These are phyloP conservation scores for Blastocystis sp. DNA, from an alignment of 352 stramenopile genomes.

Conservation along the genomic window DNA sequence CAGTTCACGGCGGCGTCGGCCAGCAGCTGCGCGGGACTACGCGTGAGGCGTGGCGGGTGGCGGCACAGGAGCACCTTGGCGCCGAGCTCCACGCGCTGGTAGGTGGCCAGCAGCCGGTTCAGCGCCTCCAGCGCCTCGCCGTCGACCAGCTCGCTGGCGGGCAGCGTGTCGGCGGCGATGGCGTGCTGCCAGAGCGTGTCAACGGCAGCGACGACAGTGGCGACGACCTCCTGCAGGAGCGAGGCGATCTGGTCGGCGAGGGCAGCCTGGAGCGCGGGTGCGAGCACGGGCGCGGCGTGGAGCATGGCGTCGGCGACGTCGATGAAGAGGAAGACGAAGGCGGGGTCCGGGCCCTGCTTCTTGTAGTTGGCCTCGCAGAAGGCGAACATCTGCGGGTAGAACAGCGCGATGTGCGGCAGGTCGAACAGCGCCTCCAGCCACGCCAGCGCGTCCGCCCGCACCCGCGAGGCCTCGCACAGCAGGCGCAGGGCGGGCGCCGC, in stretches of 20 bases:
- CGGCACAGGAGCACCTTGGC: neutral
- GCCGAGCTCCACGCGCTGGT: neutral
- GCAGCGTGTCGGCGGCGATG: neutral
- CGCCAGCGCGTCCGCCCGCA: neutral
- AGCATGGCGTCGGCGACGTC: conserved; percentile 36
- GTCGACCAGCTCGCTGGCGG: neutral
- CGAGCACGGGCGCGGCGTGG: neutral
- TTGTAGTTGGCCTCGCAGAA: conserved; percentile 46
- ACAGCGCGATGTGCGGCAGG: conserved; percentile 1
- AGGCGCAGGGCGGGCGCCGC: neutral
- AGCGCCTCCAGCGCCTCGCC: neutral
- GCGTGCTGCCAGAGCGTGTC: neutral
- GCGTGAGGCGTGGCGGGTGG: neutral
- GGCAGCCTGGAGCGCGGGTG: neutral
- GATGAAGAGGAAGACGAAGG: conserved; percentile 35
- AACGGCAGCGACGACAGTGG: neutral
- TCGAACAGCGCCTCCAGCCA: neutral
- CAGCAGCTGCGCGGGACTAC: neutral
- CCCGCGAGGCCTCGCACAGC: neutral
- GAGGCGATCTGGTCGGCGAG: neutral
- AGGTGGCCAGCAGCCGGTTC: neutral
- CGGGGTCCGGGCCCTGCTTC: neutral
- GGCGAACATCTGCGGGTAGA: conserved; percentile 12
- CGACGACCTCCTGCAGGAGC: neutral
- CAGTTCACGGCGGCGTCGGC: neutral